Base-by-base conservation (phyloP, 148 eudicot species). In the Silene conica region DNA sequence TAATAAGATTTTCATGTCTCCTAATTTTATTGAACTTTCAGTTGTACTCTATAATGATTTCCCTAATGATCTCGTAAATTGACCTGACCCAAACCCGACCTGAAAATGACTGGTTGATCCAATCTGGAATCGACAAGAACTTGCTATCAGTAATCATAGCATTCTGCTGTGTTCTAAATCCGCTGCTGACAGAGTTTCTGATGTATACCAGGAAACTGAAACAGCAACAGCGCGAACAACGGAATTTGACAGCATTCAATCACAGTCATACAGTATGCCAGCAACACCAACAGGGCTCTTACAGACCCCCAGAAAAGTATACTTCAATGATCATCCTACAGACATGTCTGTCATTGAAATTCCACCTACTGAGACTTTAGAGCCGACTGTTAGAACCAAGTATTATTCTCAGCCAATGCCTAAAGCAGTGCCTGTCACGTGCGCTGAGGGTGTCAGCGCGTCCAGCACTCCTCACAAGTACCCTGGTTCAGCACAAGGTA, bases 231-330 rank as follows among this genome's bases (percentile, higher is more conserved):
- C 11, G 8, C 79, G 60, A 48, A 15, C 23, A 6, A 61, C 60
- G 70, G 68, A 65, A 19, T 50, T 70, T 6, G 77, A 59, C 16
- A 77, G 81, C 67, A 74, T 45, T 50, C 83, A 85, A 14, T 75
- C 88, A 10, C 75, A 84, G 63, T 87, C 96, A 16, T 82, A 86
- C 11, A 93, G 98, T 81, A 81, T 93, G 94, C 94, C 94, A 48
- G 78, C 88, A 7, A 84, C 94, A 63, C 94, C 98, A 0, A 18
- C 76, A 57, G 83, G 77, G 77, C 76, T 61, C 15, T 76, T 81
- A 26, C 83, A 78, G 26, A 77, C 74, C 50, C 68, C 77, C 0
- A 80, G 81, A 74, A 83, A 65, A 80, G 92, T 85, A 59, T 12
- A 71, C 70, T 85, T 86, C 74, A 62, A 56, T 67, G 86, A 87